Evolutionary conservation across 345 rosid species (phyloP), one percentile per base, ranked within the genome.

Genomic region (Syzygium jambos): DNA sequence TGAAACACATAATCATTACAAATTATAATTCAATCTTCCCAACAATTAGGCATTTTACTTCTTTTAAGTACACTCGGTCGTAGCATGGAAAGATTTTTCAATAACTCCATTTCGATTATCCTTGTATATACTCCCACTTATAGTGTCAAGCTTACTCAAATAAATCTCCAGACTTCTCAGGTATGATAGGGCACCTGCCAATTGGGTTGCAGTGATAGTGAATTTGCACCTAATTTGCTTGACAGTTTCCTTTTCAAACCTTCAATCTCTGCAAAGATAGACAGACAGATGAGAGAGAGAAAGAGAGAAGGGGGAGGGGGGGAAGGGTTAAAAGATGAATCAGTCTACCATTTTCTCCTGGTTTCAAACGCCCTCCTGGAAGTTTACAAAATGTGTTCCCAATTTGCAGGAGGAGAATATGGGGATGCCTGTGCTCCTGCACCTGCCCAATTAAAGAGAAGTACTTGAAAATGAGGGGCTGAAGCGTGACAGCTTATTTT

Each of bases 321-420:
- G 41, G 29, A 12, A 41, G 29, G 86, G 78, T 43, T 82, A 63
- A 82, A 56, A 63, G 27, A 54, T 78, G 87, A 59, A 19, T 23
- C 22, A 30, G n/a, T 73, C 80, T 29, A 96, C 99, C 99, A 89
- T 96, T 96, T 90, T 98, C 99, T 89, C 99, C 99, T 85, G 98
- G 98, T 93, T 94, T 98, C 88, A 98, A 87, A 61, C 99, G 98
- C 6, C 99, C 99, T 86, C 99, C 99, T 41, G 98, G 99, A 92
- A 98, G 99, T 92, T 98, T 98, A 93, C 99, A 96, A 93, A 98
- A 96, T 55, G 99, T 96, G 91, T 95, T 95, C 57, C 99, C 99
- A 85, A 96, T 95, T 92, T 98, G 98, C 88, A 98, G 95, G 63
- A 98, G 98, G 86, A 98, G 98, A 91, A 98, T 96, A 89, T 95